Evolutionary conservation across 768 basidiomycete genomes (phyloP).

Genomic region (Lactarius quietus): DNA sequence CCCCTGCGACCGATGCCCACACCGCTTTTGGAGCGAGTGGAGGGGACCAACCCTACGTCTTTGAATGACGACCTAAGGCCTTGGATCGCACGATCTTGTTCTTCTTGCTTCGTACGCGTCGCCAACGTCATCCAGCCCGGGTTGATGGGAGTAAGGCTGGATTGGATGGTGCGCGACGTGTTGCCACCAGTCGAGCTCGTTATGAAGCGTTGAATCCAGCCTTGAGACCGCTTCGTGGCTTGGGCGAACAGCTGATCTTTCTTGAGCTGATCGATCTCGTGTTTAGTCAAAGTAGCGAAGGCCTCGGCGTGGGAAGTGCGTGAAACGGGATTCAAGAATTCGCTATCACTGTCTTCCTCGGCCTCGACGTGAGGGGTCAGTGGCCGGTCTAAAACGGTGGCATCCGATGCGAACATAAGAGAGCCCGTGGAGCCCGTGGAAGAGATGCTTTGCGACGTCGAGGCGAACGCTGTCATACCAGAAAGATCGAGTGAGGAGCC

Average conservation of each 20-base stretch:
- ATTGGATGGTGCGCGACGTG: slow-evolving; percentile 22
- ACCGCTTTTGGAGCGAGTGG: slow-evolving; percentile 31
- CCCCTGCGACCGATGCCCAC: slow-evolving; percentile 27
- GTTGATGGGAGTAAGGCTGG: slow-evolving; percentile 33
- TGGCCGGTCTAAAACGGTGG: slow-evolving; percentile 5
- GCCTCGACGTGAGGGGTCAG: slow-evolving; percentile 14
- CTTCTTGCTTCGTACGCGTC: slow-evolving; percentile 62
- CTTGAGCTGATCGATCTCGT: slow-evolving; percentile 30
- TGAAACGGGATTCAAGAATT: slow-evolving; percentile 28
- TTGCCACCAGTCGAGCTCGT: slow-evolving; percentile 22
- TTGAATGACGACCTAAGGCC: slow-evolving; percentile 74
- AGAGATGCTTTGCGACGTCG: neutral
- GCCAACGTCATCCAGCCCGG: slow-evolving; percentile 62
- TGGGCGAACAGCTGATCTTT: slow-evolving; percentile 9
- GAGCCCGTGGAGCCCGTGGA: neutral
- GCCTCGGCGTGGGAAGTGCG: slow-evolving; percentile 38
- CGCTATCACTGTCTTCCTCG: slow-evolving; percentile 22
- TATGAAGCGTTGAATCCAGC: slow-evolving; percentile 20
- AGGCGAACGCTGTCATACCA: neutral
- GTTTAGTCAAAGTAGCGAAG: slow-evolving; percentile 34
- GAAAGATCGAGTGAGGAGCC: neutral
- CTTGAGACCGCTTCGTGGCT: slow-evolving; percentile 9
- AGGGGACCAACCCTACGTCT: slow-evolving; percentile 73
- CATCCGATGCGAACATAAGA: neutral
- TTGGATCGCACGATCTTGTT: slow-evolving; percentile 61